Base-by-base conservation (phyloP, 108 stramenopile genomes). In the Skeletonema costatum region DNA sequence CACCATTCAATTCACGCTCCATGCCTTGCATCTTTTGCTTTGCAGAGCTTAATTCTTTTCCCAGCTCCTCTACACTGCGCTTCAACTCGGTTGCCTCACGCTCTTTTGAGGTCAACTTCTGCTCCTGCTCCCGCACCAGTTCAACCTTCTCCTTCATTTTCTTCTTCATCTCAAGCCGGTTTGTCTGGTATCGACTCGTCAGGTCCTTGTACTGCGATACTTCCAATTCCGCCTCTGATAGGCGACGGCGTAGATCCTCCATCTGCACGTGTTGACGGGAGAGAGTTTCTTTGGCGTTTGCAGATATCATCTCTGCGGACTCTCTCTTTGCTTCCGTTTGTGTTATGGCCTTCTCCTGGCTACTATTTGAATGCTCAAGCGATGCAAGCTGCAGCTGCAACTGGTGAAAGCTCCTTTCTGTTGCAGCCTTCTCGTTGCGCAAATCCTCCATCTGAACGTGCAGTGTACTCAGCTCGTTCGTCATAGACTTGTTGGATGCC, bases 101-200 rank as follows among this genome's bases (percentile, higher is more conserved):
- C 25, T 86, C 85, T 53, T 56, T 86, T 13, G 50, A 56, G 41
- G 42, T 35, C 13, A 86, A 42, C 11, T 56, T 35, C 30, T 79
- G 71, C 64, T 82, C 81, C 35, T 82, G 81, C 17, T 70, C 68
- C 19, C 76, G 75, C 58, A 86, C 74, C 19, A 68, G 68, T 10
- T 80, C 77, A 32, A 48, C 73, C 48, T 75, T 86, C 25, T 80
- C 77, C 32, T 79, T 82, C 3, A 86, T 74, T 30, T 62, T 73
- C 64, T 82, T 82, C 66, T 86, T 86, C 78, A 79, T 83, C 66
- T 86, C 85, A 30, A 53, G 56, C 13, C 82, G 60, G 61, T 83
- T 73, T 16, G 53, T 48, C 48, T 86, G 81, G 61, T 83, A 83
- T 66, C 82, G 73, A 14, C 31, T 56, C 4, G 81, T 68, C 19